Percentiles rank a stretch among this genome's conserved stretches.
These are phyloP conservation scores for Petrea volubilis DNA, from an alignment of 257 asterid species.

Conservation along the genomic window DNA sequence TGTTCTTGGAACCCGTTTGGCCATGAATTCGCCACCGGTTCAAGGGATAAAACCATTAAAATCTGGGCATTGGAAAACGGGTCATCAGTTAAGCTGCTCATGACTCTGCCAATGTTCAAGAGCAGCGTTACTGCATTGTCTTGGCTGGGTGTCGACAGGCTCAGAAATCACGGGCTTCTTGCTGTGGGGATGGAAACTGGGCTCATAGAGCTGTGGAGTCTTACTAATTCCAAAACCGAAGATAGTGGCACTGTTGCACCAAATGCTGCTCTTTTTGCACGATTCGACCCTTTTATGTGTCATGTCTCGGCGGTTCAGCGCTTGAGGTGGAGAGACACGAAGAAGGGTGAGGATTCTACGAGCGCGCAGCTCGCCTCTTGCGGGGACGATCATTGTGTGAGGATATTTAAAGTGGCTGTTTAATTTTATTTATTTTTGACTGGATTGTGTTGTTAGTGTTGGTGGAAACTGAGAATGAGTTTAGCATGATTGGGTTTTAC, in stretches of 20 bases:
- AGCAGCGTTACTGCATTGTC: conserved; percentile 81
- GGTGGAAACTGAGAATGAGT: neutral
- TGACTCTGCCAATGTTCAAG: conserved; percentile 67
- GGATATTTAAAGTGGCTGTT: conserved; percentile 53
- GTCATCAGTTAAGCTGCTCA: conserved; percentile 56
- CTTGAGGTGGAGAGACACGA: conserved; percentile 59
- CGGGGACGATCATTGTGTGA: conserved; percentile 91
- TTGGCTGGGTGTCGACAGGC: conserved; percentile 65
- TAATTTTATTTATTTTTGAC: conserved; percentile 7
- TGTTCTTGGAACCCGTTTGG: conserved; percentile 91
- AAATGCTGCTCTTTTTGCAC: conserved; percentile 47
- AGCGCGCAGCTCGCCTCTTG: conserved; percentile 79
- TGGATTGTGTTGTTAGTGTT: neutral
- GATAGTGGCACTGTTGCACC: conserved; percentile 23
- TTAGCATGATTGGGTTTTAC: conserved; percentile 13
- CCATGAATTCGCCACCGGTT: conserved; percentile 89
- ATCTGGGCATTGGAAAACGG: conserved; percentile 65
- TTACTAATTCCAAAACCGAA: conserved; percentile 26
- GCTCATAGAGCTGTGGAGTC: conserved; percentile 74
- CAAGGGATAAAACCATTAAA: conserved; percentile 91
- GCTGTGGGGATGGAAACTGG: conserved; percentile 97
- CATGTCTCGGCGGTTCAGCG: conserved; percentile 78
- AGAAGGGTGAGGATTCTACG: conserved; percentile 40
- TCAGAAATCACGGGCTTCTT: conserved; percentile 55
- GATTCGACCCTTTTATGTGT: conserved; percentile 68